Evolutionary conservation across 2,329 filamentous ascomycete species (phyloP).

Genomic region (Penicillium expansum): DNA sequence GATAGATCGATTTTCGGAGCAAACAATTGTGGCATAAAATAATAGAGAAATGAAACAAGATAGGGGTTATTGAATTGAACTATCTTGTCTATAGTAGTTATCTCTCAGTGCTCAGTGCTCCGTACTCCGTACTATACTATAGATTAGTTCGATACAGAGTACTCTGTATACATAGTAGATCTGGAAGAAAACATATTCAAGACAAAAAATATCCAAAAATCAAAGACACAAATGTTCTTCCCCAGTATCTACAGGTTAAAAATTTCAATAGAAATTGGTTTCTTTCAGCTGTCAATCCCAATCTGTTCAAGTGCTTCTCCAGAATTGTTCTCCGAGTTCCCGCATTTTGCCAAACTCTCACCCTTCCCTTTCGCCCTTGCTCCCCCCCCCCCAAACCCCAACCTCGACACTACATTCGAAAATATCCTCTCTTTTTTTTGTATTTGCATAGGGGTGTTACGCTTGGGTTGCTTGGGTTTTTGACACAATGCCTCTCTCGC

Average conservation of each 20-base stretch:
- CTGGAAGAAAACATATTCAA: background rate
- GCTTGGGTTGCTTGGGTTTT: background rate
- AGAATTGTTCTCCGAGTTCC: conserved; percentile 3
- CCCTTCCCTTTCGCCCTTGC: conserved; percentile 16
- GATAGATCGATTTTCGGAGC: background rate
- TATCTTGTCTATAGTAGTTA: no score
- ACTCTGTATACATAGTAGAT: background rate
- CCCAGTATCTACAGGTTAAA: background rate
- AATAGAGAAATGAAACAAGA: background rate
- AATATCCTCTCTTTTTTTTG: background rate
- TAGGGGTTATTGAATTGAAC: background rate
- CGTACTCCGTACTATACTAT: no score
- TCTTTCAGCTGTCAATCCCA: conserved; percentile 1
- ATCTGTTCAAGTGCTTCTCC: conserved; percentile 8
- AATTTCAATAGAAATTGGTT: background rate
- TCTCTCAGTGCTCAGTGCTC: no score
- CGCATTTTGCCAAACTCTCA: conserved; percentile 13
- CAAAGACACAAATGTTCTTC: background rate
- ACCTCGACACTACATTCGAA: background rate
- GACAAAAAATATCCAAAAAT: no score
- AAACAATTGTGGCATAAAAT: background rate
- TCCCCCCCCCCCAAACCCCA: conserved; percentile 13
- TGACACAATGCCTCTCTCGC: conserved; percentile 32
- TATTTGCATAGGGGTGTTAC: conserved; percentile 7
- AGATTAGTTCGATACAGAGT: no score